Conservation (phyloP, 2,329 filamentous ascomycete genomes). For the Clonostachys chloroleuca region DNA sequence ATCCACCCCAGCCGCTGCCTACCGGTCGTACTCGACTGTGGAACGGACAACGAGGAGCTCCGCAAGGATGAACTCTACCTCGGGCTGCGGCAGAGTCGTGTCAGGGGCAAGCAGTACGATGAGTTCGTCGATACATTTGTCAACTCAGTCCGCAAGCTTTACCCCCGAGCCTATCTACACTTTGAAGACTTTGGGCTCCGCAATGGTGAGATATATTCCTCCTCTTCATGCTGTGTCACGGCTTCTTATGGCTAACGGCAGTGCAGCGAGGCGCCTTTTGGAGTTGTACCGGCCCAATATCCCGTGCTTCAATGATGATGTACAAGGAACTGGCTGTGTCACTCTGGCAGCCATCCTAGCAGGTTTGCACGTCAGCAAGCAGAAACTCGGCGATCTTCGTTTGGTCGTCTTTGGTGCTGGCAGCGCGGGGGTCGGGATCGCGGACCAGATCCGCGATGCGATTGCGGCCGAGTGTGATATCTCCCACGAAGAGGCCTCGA, state of each 20-base stretch:
- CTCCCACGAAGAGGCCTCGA: conserved; percentile 67
- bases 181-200: conserved; percentile 83
- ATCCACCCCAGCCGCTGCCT: conserved; percentile 76
- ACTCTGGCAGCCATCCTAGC: conserved; percentile 80
- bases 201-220: conserved; percentile 46
- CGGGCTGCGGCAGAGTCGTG: conserved; percentile 63
- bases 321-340: conserved; percentile 85
- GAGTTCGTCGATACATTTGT: conserved; percentile 74
- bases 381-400: conserved; percentile 63
- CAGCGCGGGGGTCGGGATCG: conserved; percentile 79
- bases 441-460: conserved; percentile 77
- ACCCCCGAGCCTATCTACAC: conserved; percentile 78
- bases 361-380: conserved; percentile 63
- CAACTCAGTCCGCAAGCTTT: conserved; percentile 60
- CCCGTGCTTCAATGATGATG: conserved; percentile 87
- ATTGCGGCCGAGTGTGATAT: conserved; percentile 66
- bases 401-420: conserved; percentile 78
- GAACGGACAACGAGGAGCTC: conserved; percentile 74
- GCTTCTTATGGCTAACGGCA: not conserved
- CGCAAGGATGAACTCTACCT: conserved; percentile 77
- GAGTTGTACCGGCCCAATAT: conserved; percentile 71
- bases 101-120: conserved; percentile 70
- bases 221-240: not conserved
- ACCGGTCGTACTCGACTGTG: conserved; percentile 80
- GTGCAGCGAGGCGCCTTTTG: conserved; percentile 62